Base-by-base conservation (phyloP, 2,329 filamentous ascomycete species). In the Verticillium dahliae region DNA sequence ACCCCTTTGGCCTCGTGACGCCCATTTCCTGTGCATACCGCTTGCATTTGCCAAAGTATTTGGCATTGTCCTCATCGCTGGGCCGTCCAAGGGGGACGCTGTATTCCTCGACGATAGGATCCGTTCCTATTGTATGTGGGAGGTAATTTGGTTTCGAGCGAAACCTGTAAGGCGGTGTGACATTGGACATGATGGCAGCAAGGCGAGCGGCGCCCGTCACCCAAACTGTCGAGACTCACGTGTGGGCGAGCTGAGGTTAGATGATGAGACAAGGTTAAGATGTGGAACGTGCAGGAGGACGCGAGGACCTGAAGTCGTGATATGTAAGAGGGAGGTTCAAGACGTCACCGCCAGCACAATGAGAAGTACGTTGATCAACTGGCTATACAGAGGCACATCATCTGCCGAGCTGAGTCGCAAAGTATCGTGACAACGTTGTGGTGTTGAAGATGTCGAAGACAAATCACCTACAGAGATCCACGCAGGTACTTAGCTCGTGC, bases 1-100 rank as follows among this genome's bases (percentile, higher is more conserved):
- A 93, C 67, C 92, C 93, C 71, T 90, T 88, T 1, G 94, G 93
- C 39, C 87, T 85, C 59, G 87, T 85, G 70, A 97, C 91, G 67
- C 87, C 89, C 74, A 91, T 83, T 59, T 84, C 79, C 62, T 82
- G 77, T 31, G 83, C 84, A 27, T 80, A 74, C 60, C 80, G 80
- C 71, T 83, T 84, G 73, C 83, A 83, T 72, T 85, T 85, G 70
- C 78, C 79, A 66, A 81, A 82, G 71, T 80, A 86, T 62, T 78
- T 78, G 63, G 79, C 81, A 68, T 86, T 83, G 59, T 86, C 84
- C 63, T 80, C 72, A 66, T 85, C 81, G 66, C 75, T 78, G 31
- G 82, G 77, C 41, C 74, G 73, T 61, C 79, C 82, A 27, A 86
- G 75, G 4, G 81, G 81, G 38, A 75, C 72, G 65, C 75, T 74